A percentile compares a stretch with the other conserved stretches of the same genome.
Evolutionary conservation across 805 yeast genomes (phyloP).

Genomic region (Vanderwaltozyma tropicalis): DNA sequence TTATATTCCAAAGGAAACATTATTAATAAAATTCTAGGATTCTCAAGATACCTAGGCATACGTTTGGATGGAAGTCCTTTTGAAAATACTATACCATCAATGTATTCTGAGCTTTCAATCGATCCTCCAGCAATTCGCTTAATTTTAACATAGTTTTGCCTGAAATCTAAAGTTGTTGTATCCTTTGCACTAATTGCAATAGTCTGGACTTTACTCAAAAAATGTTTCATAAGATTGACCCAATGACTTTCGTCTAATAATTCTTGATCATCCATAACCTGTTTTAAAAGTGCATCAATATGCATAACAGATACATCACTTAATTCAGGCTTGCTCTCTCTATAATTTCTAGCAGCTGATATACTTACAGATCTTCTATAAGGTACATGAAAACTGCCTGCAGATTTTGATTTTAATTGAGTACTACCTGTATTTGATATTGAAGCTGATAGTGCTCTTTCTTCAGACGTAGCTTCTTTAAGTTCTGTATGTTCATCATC

Average conservation of each 20-base stretch:
- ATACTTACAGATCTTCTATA: constrained; percentile 13
- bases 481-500: constrained; percentile 9
- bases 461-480: background rate
- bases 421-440: constrained; percentile 5
- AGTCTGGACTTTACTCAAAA: constrained; percentile 44
- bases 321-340: constrained; percentile 21
- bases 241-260: constrained; percentile 45
- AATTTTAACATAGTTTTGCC: constrained; percentile 73
- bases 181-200: constrained; percentile 50
- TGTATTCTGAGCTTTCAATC: constrained; percentile 45
- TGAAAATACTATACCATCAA: constrained; percentile 79
- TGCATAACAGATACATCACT: constrained; percentile 33
- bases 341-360: constrained; percentile 7
- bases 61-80: constrained; percentile 68
- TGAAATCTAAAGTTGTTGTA: constrained; percentile 71
- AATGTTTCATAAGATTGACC: constrained; percentile 41
- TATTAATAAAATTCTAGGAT: constrained; percentile 71
- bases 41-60: constrained; percentile 55
- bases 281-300: constrained; percentile 43
- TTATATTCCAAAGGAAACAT: constrained; percentile 85
- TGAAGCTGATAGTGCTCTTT: background rate
- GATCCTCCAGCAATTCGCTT: constrained; percentile 74
- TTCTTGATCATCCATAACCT: constrained; percentile 50
- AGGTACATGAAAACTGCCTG: background rate
- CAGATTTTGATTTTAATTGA: constrained; percentile 8